Conservation (phyloP, 1,284 basidiomycete genomes). For the Ganoderma leucocontextum region DNA sequence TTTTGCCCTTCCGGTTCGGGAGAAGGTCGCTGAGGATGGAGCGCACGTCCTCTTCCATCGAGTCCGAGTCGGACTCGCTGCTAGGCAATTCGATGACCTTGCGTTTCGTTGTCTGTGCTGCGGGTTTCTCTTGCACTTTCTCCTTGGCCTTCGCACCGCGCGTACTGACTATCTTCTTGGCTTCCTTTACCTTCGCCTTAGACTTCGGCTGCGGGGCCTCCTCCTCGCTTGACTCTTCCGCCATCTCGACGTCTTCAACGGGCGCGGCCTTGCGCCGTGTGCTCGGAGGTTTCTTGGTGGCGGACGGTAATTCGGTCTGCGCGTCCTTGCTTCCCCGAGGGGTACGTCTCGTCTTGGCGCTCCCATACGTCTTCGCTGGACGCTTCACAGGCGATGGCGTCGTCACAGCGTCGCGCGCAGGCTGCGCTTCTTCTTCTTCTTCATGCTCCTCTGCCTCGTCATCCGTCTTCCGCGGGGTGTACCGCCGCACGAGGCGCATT, state of each 20-base stretch:
- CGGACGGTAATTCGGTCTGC: conserved; percentile 20
- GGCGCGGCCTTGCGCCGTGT: conserved; percentile 6
- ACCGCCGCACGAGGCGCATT: conserved; percentile 28
- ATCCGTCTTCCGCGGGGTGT: conserved; percentile 24
- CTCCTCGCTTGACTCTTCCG: conserved; percentile 18
- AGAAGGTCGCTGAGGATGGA: conserved; percentile 26
- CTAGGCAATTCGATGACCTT: conserved; percentile 16
- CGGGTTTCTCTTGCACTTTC: conserved; percentile 15
- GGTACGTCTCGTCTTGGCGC: conserved; percentile 16
- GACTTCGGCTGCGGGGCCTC: conserved; percentile 7
- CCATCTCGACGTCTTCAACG: conserved; percentile 24
- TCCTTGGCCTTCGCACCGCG: conserved; percentile 5
- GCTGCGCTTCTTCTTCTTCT: background rate
- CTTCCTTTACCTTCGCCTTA: conserved; percentile 20
- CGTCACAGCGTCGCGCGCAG: background rate
- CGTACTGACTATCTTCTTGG: conserved; percentile 18
- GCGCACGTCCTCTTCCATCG: conserved; percentile 25
- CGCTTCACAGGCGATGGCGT: conserved; percentile 20
- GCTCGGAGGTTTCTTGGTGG: conserved; percentile 26
- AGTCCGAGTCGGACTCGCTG: conserved; percentile 22
- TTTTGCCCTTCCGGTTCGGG: conserved; percentile 19
- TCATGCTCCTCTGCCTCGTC: conserved; percentile 18
- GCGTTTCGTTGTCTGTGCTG: conserved; percentile 15
- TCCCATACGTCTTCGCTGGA: conserved; percentile 22
- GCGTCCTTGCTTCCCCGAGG: conserved; percentile 10